Percentiles rank a stretch among this genome's conserved stretches.
Evolutionary conservation across 768 basidiomycete species (phyloP).

Genomic region (Xerocomus potaroensis): DNA sequence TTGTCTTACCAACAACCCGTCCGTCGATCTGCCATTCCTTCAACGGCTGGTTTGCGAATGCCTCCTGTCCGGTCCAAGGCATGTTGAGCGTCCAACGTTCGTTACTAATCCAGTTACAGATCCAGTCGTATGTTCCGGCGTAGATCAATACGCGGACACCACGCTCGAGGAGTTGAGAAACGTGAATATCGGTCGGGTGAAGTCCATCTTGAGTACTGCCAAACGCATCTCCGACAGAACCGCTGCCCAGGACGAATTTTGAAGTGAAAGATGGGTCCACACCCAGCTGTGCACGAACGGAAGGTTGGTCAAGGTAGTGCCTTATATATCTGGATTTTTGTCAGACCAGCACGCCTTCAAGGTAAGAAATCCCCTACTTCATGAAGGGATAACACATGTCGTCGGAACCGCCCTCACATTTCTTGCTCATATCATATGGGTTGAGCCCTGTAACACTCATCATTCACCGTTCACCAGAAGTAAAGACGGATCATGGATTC

Average conservation of each 20-base stretch:
- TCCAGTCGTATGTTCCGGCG: slow-evolving; percentile 74
- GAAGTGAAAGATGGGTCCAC: slow-evolving; percentile 46
- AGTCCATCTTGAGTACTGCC: slow-evolving; percentile 36
- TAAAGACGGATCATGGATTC: slow-evolving; percentile 2
- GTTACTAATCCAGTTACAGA: slow-evolving; percentile 78
- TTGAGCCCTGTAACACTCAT: slow-evolving; percentile 47
- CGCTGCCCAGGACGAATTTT: slow-evolving; percentile 40
- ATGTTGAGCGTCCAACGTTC: slow-evolving; percentile 70
- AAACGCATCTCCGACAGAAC: slow-evolving; percentile 49
- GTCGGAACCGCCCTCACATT: slow-evolving; percentile 48
- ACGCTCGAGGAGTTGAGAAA: slow-evolving; percentile 62
- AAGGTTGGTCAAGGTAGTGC: slow-evolving; percentile 57
- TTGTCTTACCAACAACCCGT: slow-evolving; percentile 49
- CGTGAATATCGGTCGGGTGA: slow-evolving; percentile 31
- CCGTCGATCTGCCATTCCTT: slow-evolving; percentile 55
- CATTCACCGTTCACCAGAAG: neutral
- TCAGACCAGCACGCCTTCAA: neutral
- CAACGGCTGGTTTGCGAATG: slow-evolving; percentile 45
- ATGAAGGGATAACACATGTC: slow-evolving; percentile 60
- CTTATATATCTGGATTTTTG: slow-evolving; percentile 43
- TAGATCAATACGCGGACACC: slow-evolving; percentile 71
- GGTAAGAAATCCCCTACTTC: slow-evolving; percentile 23
- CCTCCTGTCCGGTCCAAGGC: slow-evolving; percentile 63
- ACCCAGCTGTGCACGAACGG: slow-evolving; percentile 53
- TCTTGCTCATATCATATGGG: slow-evolving; percentile 66